Evolutionary conservation across 805 yeast species (phyloP).

Genomic region (Kodamaea laetipori): DNA sequence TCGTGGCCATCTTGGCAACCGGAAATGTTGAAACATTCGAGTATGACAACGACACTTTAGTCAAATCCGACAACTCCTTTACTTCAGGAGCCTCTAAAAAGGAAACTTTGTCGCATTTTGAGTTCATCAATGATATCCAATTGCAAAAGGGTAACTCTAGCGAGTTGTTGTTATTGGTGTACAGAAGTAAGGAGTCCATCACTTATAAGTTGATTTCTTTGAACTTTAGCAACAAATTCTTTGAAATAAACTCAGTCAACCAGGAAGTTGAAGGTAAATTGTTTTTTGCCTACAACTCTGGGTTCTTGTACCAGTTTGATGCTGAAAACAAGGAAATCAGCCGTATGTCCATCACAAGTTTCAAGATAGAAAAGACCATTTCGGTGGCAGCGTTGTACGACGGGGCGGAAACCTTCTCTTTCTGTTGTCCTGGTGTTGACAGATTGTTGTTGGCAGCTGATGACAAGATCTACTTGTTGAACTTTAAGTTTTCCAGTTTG

Average conservation of each 20-base stretch:
- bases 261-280: constrained; percentile 8
- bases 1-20: constrained; percentile 25
- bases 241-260: constrained; percentile 24
- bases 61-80: constrained; percentile 14
- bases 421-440: constrained; percentile 45
- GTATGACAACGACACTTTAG: constrained; percentile 10
- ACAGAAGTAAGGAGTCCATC: constrained; percentile 15
- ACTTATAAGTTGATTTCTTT: constrained; percentile 29
- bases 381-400: constrained; percentile 22
- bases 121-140: constrained; percentile 29
- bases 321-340: constrained; percentile 21
- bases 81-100: constrained; percentile 13
- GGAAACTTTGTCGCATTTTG: constrained; percentile 32
- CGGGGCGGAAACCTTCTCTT: constrained; percentile 25
- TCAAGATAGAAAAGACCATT: constrained; percentile 23
- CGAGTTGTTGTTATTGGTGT: constrained; percentile 25
- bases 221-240: constrained; percentile 18
- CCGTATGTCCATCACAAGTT: constrained; percentile 26
- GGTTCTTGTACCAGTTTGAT: constrained; percentile 27
- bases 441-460: constrained; percentile 47
- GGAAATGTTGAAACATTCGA: constrained; percentile 30
- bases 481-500: constrained; percentile 46
- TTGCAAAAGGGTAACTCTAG: constrained; percentile 21
- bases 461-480: constrained; percentile 45
- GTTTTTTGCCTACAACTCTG: constrained; percentile 27